Conservation (phyloP, 306 rosid species). For the Castanea sativa region DNA sequence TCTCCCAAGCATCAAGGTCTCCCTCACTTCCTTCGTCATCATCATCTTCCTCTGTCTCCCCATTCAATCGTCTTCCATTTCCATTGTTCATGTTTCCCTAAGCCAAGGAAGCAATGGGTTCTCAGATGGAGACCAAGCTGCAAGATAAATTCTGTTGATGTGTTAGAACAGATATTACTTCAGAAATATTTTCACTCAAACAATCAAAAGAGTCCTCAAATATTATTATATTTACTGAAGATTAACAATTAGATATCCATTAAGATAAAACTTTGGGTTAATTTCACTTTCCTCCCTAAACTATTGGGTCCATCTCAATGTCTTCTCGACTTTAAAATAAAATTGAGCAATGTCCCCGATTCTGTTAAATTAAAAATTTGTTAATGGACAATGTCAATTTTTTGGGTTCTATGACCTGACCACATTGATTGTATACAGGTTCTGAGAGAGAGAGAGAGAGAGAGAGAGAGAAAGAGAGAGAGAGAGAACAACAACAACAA, state of each 20-base stretch:
- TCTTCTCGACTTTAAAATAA: too few relatives aligned
- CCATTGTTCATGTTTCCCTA: conserved; percentile 59
- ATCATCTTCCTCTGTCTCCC: conserved; percentile 68
- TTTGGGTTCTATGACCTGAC: too few relatives aligned
- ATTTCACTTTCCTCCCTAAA: too few relatives aligned
- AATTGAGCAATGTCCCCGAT: too few relatives aligned
- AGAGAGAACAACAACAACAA: too few relatives aligned
- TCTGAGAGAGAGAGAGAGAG: too few relatives aligned
- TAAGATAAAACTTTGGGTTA: background rate
- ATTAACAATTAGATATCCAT: background rate
- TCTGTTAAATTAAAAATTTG: too few relatives aligned
- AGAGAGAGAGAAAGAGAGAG: too few relatives aligned
- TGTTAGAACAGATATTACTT: background rate
- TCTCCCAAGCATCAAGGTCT: conserved; percentile 90
- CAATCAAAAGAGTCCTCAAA: background rate
- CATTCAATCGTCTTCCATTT: conserved; percentile 48
- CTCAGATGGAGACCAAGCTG: background rate
- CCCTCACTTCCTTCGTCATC: conserved; percentile 63
- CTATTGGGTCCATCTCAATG: too few relatives aligned
- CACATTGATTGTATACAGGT: too few relatives aligned
- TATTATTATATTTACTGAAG: background rate
- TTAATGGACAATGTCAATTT: too few relatives aligned
- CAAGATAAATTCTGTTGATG: background rate
- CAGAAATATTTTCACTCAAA: background rate
- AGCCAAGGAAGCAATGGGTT: conserved; percentile 10